Conservation (phyloP, 2,329 filamentous ascomycete genomes). For the Cadophora malorum region DNA sequence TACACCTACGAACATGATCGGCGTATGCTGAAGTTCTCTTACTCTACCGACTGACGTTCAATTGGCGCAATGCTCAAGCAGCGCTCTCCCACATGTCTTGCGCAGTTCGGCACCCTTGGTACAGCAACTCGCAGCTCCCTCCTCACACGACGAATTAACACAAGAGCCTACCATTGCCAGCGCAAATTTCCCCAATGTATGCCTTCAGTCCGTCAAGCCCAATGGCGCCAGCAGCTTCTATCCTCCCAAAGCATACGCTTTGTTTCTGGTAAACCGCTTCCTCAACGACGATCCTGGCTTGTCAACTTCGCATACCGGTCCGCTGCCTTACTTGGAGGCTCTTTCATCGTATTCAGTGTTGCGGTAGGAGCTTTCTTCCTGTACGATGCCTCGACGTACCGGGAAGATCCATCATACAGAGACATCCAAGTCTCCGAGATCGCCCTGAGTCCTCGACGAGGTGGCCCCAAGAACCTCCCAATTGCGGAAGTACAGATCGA, state of each 20-base stretch:
- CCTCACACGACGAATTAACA: conserved; percentile 19
- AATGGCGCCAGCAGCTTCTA: conserved; percentile 29
- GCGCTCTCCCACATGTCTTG: conserved; percentile 32
- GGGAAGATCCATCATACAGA: conserved; percentile 66
- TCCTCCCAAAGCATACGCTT: conserved; percentile 32
- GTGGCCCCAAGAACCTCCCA: conserved; percentile 93
- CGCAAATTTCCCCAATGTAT: conserved; percentile 12
- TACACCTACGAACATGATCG: conserved; percentile 17
- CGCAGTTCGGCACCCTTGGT: conserved; percentile 28
- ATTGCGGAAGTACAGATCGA: conserved; percentile 89
- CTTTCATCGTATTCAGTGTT: conserved; percentile 71
- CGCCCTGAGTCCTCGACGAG: conserved; percentile 79
- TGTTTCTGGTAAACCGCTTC: conserved; percentile 60
- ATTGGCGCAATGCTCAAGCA: conserved; percentile 39
- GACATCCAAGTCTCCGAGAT: conserved; percentile 86
- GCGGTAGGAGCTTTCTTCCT: conserved; percentile 85
- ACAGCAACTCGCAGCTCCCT: conserved; percentile 22
- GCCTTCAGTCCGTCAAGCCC: conserved; percentile 18
- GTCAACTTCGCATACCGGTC: conserved; percentile 70
- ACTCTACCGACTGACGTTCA: conserved; percentile 17
- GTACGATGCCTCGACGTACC: conserved; percentile 93
- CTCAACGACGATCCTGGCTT: conserved; percentile 54
- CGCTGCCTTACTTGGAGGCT: conserved; percentile 76
- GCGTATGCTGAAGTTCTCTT: conserved; percentile 8
- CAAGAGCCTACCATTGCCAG: conserved; percentile 24